A percentile compares a stretch with the other conserved stretches of the same genome.
phyloP scores from a whole-genome alignment of 139 green algal genomes.

The Coelastrella sp. region DNA sequence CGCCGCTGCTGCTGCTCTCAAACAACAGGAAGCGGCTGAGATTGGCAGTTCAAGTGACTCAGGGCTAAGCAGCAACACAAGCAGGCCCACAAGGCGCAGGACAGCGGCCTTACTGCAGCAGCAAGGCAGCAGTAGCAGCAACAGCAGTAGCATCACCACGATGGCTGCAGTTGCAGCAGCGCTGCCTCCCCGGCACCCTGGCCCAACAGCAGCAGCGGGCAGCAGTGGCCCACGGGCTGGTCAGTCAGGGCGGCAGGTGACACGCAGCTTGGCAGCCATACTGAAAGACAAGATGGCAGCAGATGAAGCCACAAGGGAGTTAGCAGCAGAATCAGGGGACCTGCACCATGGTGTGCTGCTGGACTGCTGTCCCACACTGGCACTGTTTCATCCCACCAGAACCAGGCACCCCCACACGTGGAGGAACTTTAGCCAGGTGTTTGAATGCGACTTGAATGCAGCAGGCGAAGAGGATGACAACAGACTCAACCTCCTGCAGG shows the following conservation, averaged over 20 bases:
- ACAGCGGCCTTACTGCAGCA: background rate
- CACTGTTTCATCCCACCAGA: conserved; percentile 28
- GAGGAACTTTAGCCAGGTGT: conserved; percentile 2
- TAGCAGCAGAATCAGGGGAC: background rate
- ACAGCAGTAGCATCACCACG: background rate
- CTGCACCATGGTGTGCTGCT: conserved; percentile 34
- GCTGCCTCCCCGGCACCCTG: background rate
- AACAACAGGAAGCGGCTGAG: background rate
- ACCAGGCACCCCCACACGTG: conserved; percentile 34
- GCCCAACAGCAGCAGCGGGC: background rate
- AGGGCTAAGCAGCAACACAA: background rate
- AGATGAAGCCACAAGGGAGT: background rate
- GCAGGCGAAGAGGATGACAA: background rate
- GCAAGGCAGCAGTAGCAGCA: conserved; percentile 1
- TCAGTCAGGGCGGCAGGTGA: background rate
- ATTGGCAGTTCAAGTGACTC: background rate
- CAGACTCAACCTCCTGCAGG: conserved; percentile 26
- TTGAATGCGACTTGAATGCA: conserved; percentile 27
- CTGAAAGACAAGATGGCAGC: background rate
- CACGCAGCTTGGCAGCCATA: background rate
- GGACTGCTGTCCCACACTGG: conserved; percentile 42
- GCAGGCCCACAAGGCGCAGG: background rate
- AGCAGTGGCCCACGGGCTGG: background rate
- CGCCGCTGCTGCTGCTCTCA: background rate
- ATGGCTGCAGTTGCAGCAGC: background rate